phyloP scores from a whole-genome alignment of 1,284 basidiomycete genomes.

The Pholiota adiposa region DNA sequence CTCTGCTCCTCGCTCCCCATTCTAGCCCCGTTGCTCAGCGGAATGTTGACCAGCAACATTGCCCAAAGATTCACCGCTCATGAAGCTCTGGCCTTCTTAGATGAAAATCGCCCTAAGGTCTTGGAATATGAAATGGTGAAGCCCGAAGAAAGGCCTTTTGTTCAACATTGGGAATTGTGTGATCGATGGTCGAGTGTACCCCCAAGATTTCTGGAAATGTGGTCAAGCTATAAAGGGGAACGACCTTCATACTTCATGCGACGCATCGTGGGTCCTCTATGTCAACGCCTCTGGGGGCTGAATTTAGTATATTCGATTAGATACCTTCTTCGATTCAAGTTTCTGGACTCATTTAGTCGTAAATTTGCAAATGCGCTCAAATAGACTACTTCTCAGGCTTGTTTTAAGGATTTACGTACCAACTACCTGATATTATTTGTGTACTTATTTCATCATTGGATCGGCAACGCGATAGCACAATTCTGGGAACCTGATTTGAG shows the following conservation, averaged over 20 bases:
- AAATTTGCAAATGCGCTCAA: no score
- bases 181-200: conserved; percentile 19
- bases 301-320: neutral
- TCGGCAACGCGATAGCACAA: no score
- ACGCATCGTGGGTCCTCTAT: neutral
- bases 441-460: no score
- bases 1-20: conserved; percentile 21
- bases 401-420: no score
- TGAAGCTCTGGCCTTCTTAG: conserved; percentile 28
- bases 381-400: no score
- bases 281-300: neutral
- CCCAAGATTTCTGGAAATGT: conserved; percentile 20
- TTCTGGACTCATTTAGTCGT: no score
- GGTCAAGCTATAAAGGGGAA: conserved; percentile 15
- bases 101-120: conserved; percentile 12
- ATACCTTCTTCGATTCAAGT: neutral
- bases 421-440: no score
- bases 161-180: conserved; percentile 6
- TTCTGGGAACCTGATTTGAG: no score
- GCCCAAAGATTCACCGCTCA: conserved; percentile 27
- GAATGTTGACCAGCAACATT: conserved; percentile 29
- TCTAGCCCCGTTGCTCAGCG: conserved; percentile 30
- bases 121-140: neutral
- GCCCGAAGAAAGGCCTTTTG: neutral
- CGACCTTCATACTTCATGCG: conserved; percentile 2